Conservation (phyloP, 2,329 filamentous ascomycete species). For the Penicillium sp. region DNA sequence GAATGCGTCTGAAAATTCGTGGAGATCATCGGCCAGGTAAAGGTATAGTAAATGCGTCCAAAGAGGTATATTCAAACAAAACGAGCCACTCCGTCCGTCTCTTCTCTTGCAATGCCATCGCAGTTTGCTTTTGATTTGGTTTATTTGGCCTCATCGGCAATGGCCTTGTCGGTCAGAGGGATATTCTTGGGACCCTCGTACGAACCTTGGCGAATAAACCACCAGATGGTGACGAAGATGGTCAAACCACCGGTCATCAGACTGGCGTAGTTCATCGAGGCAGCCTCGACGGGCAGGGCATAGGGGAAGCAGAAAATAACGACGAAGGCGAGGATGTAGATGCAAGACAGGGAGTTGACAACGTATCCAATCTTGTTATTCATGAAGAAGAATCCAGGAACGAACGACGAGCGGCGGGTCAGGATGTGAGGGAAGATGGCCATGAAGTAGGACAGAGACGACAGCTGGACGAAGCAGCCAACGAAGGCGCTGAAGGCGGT, state of each 20-base stretch:
- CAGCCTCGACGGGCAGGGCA: constrained; percentile 46
- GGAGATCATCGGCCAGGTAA: constrained; percentile 15
- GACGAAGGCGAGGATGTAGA: constrained; percentile 58
- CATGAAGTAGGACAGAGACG: constrained; percentile 56
- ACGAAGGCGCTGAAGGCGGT: constrained; percentile 61
- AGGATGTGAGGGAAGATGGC: constrained; percentile 56
- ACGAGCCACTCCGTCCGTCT: background rate
- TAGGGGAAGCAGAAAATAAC: constrained; percentile 64
- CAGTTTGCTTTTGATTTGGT: background rate
- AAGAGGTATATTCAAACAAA: constrained; percentile 18
- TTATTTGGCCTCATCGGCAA: constrained; percentile 35
- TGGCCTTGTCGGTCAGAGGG: constrained; percentile 35
- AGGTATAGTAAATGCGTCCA: constrained; percentile 13
- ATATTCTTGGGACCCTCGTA: constrained; percentile 42
- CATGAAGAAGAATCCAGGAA: constrained; percentile 56
- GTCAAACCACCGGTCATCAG: constrained; percentile 56
- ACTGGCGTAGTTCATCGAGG: constrained; percentile 57
- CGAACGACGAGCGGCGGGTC: constrained; percentile 54
- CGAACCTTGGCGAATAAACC: constrained; percentile 34
- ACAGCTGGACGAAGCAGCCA: constrained; percentile 60
- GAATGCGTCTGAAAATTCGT: constrained; percentile 13
- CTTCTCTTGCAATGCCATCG: background rate
- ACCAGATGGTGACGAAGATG: constrained; percentile 53
- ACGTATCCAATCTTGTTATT: constrained; percentile 50
- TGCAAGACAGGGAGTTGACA: constrained; percentile 53